Percentiles rank a stretch among this genome's conserved stretches.
Conservation (phyloP, 495 filamentous ascomycete species). For the Talaromyces liani region DNA sequence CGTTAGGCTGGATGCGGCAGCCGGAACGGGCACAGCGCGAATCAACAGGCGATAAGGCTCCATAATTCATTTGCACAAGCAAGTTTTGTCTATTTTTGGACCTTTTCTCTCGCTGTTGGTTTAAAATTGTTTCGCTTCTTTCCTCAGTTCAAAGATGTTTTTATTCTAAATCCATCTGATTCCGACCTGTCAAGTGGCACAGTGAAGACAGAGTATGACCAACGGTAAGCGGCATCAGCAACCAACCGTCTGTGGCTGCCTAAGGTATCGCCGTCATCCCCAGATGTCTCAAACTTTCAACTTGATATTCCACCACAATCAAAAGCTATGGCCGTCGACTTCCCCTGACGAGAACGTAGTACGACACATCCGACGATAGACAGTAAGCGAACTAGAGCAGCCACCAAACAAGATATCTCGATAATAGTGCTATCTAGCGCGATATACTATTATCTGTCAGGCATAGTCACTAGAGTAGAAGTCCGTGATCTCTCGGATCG, state of each 20-base stretch:
- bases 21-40: conserved; percentile 4
- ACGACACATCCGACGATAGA: background rate
- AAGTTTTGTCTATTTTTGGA: conserved; percentile 3
- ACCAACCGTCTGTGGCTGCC: background rate
- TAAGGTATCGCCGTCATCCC: background rate
- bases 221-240: background rate
- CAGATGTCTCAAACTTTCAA: background rate
- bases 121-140: background rate
- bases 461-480: too few species aligned
- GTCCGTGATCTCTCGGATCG: background rate
- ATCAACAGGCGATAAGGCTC: conserved; percentile 3
- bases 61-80: background rate
- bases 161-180: background rate
- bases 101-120: background rate
- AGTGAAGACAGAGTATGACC: background rate
- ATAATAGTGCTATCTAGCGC: background rate
- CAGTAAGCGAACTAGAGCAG: background rate
- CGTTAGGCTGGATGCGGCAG: conserved; percentile 6
- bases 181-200: background rate
- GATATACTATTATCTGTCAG: too few species aligned
- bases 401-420: conserved; percentile 5
- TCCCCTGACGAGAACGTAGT: background rate
- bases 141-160: background rate
- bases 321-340: background rate
- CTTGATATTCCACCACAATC: background rate